These are phyloP conservation scores for Ceratopteris richardii DNA, from an alignment of 75 land plant species.

Conservation along the genomic window DNA sequence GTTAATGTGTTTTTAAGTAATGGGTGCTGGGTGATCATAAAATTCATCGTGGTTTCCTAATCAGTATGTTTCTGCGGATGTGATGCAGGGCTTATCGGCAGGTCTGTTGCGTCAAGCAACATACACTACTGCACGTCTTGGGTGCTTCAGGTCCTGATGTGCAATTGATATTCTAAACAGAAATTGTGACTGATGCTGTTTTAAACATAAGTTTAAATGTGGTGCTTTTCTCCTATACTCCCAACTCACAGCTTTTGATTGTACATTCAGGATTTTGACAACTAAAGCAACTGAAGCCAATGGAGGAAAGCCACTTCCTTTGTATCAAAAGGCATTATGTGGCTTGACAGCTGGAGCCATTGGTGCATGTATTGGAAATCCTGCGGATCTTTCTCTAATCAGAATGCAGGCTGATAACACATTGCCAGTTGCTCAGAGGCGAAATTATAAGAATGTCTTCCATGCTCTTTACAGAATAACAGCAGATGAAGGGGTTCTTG, in stretches of 20 bases:
- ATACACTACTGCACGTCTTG: conserved; percentile 80
- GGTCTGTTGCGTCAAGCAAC: conserved; percentile 89
- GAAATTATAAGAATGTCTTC: conserved; percentile 83
- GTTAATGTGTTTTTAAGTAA: too few relatives aligned
- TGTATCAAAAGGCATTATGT: conserved; percentile 87
- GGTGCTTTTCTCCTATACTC: too few relatives aligned
- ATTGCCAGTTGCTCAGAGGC: conserved; percentile 61
- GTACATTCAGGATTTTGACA: conserved; percentile 72
- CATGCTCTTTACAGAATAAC: conserved; percentile 72
- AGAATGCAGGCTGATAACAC: conserved; percentile 98
- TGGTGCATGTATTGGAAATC: conserved; percentile 86
- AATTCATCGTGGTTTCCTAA: too few relatives aligned
- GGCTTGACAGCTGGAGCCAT: conserved; percentile 94
- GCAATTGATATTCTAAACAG: too few relatives aligned
- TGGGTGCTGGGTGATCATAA: too few relatives aligned
- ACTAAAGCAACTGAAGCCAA: conserved; percentile 77
- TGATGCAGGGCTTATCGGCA: conserved; percentile 89
- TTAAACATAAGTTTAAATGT: too few relatives aligned
- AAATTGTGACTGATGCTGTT: too few relatives aligned
- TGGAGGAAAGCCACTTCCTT: conserved; percentile 90
- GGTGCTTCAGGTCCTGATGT: conserved; percentile 55
- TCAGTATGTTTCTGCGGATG: too few relatives aligned
- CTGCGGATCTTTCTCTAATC: conserved; percentile 88
- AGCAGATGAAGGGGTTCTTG: conserved; percentile 84
- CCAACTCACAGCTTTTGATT: too few relatives aligned